Conservation (phyloP, 208 protist genomes). For the Leishmania tarentolae region DNA sequence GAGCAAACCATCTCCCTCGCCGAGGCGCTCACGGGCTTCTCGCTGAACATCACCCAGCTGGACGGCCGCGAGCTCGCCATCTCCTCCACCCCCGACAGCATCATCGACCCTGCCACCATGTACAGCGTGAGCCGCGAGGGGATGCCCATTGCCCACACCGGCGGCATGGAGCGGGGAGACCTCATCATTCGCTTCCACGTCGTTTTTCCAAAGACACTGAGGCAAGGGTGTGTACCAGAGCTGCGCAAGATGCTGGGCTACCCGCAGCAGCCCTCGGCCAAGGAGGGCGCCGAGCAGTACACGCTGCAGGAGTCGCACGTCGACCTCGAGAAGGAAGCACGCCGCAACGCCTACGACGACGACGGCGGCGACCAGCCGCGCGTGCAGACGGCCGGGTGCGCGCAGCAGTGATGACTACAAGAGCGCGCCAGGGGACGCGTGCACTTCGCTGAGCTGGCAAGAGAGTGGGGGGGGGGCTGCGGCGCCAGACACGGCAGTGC, state of each 20-base stretch:
- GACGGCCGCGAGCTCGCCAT: conserved; percentile 90
- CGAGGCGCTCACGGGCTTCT: conserved; percentile 96
- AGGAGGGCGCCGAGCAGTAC: conserved; percentile 52
- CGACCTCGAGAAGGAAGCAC: conserved; percentile 80
- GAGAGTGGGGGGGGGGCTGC: background rate
- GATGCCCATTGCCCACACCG: conserved; percentile 92
- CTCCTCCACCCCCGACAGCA: conserved; percentile 44
- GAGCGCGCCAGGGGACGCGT: background rate
- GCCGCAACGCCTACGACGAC: conserved; percentile 58
- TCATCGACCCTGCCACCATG: conserved; percentile 88
- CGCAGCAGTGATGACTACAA: conserved; percentile 62
- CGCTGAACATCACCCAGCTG: conserved; percentile 90
- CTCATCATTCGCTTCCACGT: conserved; percentile 92
- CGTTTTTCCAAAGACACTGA: conserved; percentile 82
- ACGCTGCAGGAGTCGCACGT: conserved; percentile 65
- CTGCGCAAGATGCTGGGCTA: conserved; percentile 84
- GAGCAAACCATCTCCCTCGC: conserved; percentile 89
- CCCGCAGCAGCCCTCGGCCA: conserved; percentile 44
- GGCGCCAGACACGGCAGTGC: background rate
- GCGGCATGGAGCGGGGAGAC: conserved; percentile 89
- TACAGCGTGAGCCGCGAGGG: conserved; percentile 91
- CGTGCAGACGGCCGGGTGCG: conserved; percentile 66
- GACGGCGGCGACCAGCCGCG: conserved; percentile 66
- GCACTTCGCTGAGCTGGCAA: background rate
- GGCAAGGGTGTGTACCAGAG: conserved; percentile 32